These are phyloP conservation scores for Rhazya stricta DNA, from an alignment of 257 asterid species.

Conservation along the genomic window DNA sequence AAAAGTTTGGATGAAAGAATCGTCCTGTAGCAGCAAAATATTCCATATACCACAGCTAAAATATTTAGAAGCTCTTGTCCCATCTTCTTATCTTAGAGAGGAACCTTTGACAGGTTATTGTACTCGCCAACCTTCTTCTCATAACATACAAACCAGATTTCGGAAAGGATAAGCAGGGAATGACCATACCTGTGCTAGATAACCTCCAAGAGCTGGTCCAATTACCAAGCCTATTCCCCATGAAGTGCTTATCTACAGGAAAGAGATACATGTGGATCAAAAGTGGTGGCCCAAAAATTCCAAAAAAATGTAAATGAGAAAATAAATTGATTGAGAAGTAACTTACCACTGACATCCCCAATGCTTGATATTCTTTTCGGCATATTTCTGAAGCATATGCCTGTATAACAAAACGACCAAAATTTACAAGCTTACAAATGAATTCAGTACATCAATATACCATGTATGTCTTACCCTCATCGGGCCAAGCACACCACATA, in stretches of 20 bases:
- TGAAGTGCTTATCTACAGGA: conserved; percentile 65
- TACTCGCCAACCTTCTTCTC: not conserved
- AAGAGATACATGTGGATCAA: not conserved
- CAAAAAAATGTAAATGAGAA: not conserved
- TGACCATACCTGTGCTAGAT: conserved; percentile 64
- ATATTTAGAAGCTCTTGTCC: not conserved
- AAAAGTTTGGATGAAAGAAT: not conserved
- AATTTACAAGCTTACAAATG: conserved; percentile 1
- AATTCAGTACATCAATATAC: not conserved
- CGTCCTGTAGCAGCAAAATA: not conserved
- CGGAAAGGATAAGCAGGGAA: not conserved
- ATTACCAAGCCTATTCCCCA: conserved; percentile 83
- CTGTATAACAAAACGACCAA: conserved; percentile 25
- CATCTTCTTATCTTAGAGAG: not conserved
- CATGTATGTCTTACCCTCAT: conserved; percentile 40
- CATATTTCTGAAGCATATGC: conserved; percentile 80
- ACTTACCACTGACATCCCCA: conserved; percentile 70
- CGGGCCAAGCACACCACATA: conserved; percentile 75
- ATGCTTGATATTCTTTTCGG: conserved; percentile 68
- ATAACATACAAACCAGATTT: too few relatives aligned
- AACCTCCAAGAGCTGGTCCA: conserved; percentile 93
- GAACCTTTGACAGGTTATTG: not conserved
- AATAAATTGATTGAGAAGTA: conserved; percentile 9
- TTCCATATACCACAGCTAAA: not conserved
- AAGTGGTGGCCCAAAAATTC: not conserved